Conservation (phyloP, 2,329 filamentous ascomycete species). For the Davidsoniella virescens region DNA sequence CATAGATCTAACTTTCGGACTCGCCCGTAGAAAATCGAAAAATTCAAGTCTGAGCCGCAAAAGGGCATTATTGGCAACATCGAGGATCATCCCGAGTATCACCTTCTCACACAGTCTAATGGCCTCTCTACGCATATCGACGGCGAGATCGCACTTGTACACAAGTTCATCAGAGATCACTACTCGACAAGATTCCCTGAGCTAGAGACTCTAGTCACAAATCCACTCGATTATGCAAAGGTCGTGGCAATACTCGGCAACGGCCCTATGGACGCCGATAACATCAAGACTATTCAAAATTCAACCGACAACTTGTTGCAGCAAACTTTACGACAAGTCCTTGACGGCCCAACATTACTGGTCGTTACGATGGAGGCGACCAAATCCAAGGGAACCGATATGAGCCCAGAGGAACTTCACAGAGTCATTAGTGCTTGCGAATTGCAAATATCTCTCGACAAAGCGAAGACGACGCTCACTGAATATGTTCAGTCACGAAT, state of each 20-base stretch:
- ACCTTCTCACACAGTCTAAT: slow-evolving; percentile 76
- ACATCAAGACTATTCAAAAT: slow-evolving; percentile 63
- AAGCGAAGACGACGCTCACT: slow-evolving; percentile 70
- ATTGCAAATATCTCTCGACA: slow-evolving; percentile 76
- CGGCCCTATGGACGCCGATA: slow-evolving; percentile 65
- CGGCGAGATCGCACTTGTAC: slow-evolving; percentile 78
- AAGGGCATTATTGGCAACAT: slow-evolving; percentile 60
- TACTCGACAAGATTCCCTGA: slow-evolving; percentile 91
- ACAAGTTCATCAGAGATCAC: slow-evolving; percentile 93
- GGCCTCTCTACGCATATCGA: slow-evolving; percentile 83
- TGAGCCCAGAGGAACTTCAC: slow-evolving; percentile 59
- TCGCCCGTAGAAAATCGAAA: slow-evolving; percentile 55
- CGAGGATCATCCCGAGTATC: slow-evolving; percentile 84
- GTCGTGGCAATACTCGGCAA: slow-evolving; percentile 88
- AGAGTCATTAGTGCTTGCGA: slow-evolving; percentile 64
- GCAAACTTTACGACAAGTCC: slow-evolving; percentile 57
- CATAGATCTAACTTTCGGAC: slow-evolving; percentile 48
- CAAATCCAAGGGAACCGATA: slow-evolving; percentile 64
- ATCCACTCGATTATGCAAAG: slow-evolving; percentile 88
- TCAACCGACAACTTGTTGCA: slow-evolving; percentile 66
- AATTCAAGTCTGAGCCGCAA: slow-evolving; percentile 54
- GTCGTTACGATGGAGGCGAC: slow-evolving; percentile 90
- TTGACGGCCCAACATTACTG: slow-evolving; percentile 86
- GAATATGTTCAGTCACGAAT: slow-evolving; percentile 95
- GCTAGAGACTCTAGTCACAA: slow-evolving; percentile 75